These are phyloP conservation scores for Nemania abortiva DNA, from an alignment of 2,329 filamentous ascomycete genomes.

Conservation along the genomic window DNA sequence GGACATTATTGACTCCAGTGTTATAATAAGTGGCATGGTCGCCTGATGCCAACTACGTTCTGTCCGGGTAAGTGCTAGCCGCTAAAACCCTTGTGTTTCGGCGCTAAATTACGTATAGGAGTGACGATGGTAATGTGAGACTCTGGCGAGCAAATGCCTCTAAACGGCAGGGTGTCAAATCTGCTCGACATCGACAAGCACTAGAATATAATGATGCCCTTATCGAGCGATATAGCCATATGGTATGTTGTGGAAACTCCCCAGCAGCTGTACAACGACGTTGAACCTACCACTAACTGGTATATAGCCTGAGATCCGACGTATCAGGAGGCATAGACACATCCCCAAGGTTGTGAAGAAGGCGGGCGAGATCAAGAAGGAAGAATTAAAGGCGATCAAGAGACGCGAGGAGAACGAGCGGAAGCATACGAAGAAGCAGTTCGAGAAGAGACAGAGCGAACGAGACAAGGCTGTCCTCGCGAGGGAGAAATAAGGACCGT, in stretches of 20 bases:
- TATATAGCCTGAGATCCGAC: slow-evolving; percentile 79
- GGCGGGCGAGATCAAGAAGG: slow-evolving; percentile 91
- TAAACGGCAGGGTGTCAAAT: slow-evolving; percentile 85
- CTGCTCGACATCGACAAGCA: slow-evolving; percentile 84
- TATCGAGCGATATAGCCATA: slow-evolving; percentile 86
- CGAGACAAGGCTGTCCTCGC: slow-evolving; percentile 93
- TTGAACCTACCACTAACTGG: slow-evolving; percentile 33
- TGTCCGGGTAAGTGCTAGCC: slow-evolving; percentile 90
- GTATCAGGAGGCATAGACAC: slow-evolving; percentile 92
- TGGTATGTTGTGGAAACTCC: slow-evolving; percentile 60
- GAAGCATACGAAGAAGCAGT: slow-evolving; percentile 88
- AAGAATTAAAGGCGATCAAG: slow-evolving; percentile 90
- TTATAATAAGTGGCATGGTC: slow-evolving; percentile 88
- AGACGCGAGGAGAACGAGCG: slow-evolving; percentile 93
- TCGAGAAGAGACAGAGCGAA: slow-evolving; percentile 78
- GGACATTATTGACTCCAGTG: too few species aligned
- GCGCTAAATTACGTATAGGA: slow-evolving; percentile 20
- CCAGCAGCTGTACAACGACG: not conserved
- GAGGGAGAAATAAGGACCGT: slow-evolving; percentile 61
- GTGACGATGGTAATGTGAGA: slow-evolving; percentile 82
- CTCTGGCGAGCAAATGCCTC: slow-evolving; percentile 92
- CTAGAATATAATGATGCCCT: slow-evolving; percentile 92
- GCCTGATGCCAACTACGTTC: slow-evolving; percentile 87
- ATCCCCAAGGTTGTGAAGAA: slow-evolving; percentile 95
- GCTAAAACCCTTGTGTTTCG: not conserved